Evolutionary conservation across 139 green algal genomes (phyloP).

Genomic region (Closterium sp.): DNA sequence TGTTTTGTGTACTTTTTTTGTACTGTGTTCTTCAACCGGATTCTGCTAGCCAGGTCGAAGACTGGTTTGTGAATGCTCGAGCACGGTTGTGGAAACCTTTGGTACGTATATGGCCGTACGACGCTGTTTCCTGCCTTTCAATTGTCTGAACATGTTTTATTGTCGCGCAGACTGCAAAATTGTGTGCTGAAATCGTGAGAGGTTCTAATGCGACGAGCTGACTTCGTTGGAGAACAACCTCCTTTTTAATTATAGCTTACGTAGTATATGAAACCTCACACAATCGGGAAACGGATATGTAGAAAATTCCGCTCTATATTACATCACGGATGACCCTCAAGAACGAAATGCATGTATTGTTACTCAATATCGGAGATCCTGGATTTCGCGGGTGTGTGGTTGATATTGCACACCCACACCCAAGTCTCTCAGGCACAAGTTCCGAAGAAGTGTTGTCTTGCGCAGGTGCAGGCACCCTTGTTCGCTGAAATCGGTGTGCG

Average conservation of each 20-base stretch:
- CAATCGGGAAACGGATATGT: no score
- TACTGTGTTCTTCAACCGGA: neutral
- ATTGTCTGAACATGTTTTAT: neutral
- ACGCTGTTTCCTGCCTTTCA: neutral
- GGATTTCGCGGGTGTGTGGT: neutral
- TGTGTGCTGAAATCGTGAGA: neutral
- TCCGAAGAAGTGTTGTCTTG: neutral
- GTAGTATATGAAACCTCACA: no score
- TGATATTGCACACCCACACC: neutral
- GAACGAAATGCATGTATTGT: neutral
- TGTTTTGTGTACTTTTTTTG: neutral
- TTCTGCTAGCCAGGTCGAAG: neutral
- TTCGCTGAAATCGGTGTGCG: neutral
- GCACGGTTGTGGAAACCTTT: neutral
- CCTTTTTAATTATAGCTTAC: no score
- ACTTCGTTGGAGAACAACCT: neutral
- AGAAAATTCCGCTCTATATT: no score
- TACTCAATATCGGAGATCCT: neutral
- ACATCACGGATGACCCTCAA: no score
- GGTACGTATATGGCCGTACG: neutral
- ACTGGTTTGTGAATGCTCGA: conserved; percentile 10
- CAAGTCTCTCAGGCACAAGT: neutral
- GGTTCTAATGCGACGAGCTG: neutral
- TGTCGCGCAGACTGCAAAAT: neutral
- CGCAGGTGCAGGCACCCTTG: neutral